Evolutionary conservation across 1,139 yeast genomes (phyloP).

Genomic region (Zhuliangozyma blackwelliae): DNA sequence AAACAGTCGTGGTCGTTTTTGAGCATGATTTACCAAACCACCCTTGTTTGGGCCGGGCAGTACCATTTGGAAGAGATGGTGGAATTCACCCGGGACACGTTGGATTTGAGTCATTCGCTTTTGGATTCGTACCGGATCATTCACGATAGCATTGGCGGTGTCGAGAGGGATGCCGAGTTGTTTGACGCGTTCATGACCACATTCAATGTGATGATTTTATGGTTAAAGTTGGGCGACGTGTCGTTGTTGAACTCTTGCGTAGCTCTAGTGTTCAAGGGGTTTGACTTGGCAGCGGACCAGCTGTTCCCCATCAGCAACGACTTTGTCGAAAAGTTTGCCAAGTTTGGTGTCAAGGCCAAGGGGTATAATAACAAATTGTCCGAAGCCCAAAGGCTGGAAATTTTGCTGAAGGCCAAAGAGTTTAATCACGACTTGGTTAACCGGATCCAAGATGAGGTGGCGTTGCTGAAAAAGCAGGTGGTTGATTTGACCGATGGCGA

Average conservation of each 20-base stretch:
- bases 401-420: slow-evolving; percentile 53
- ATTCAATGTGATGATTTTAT: slow-evolving; percentile 60
- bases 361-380: slow-evolving; percentile 62
- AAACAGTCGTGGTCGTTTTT: slow-evolving; percentile 64
- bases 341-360: slow-evolving; percentile 62
- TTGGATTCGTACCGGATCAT: slow-evolving; percentile 62
- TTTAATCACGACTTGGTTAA: slow-evolving; percentile 54
- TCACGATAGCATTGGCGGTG: slow-evolving; percentile 27
- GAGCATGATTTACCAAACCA: slow-evolving; percentile 61
- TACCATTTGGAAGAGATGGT: slow-evolving; percentile 57
- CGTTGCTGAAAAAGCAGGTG: slow-evolving; percentile 19
- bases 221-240: slow-evolving; percentile 80
- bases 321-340: slow-evolving; percentile 51
- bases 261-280: slow-evolving; percentile 58
- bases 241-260: slow-evolving; percentile 75
- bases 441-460: slow-evolving; percentile 43
- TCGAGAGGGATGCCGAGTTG: slow-evolving; percentile 14
- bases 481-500: slow-evolving; percentile 5
- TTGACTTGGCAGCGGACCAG: slow-evolving; percentile 58
- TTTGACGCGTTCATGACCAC: slow-evolving; percentile 43
- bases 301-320: slow-evolving; percentile 44
- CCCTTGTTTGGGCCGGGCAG: slow-evolving; percentile 68
- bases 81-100: slow-evolving; percentile 81
- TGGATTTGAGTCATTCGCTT: slow-evolving; percentile 70
- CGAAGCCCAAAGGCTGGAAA: slow-evolving; percentile 53